phyloP scores from a whole-genome alignment of 768 basidiomycete species.

The Calocybe cyanea region DNA sequence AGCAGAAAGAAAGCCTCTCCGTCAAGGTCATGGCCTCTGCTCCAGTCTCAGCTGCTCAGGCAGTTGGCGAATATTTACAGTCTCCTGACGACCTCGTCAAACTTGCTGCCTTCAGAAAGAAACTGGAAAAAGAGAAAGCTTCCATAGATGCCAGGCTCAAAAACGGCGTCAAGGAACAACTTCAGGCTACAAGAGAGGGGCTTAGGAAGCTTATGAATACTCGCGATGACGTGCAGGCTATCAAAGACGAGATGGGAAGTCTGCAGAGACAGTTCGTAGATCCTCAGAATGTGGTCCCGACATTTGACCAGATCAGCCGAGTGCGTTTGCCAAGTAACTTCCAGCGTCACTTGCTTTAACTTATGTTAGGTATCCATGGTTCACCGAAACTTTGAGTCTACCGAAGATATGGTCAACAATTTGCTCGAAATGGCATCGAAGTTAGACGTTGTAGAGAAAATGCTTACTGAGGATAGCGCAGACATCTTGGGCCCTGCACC shows the following conservation, averaged over 20 bases:
- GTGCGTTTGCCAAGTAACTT: constrained; percentile 43
- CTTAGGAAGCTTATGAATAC: constrained; percentile 78
- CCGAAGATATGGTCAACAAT: constrained; percentile 93
- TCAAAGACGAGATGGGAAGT: constrained; percentile 83
- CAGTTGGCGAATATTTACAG: constrained; percentile 86
- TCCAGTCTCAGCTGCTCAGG: constrained; percentile 76
- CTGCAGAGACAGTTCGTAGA: constrained; percentile 76
- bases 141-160: constrained; percentile 90
- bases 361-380: constrained; percentile 84
- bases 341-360: not conserved
- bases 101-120: constrained; percentile 84
- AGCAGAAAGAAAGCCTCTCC: no score
- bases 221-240: constrained; percentile 68
- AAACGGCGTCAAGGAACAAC: constrained; percentile 88
- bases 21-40: constrained; percentile 40
- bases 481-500: constrained; percentile 85
- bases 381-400: constrained; percentile 91
- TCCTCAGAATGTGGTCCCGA: constrained; percentile 71
- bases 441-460: constrained; percentile 71
- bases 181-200: constrained; percentile 87
- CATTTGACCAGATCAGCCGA: constrained; percentile 94
- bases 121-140: constrained; percentile 94
- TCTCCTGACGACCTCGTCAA: constrained; percentile 93
- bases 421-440: constrained; percentile 88
- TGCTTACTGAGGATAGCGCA: constrained; percentile 70